phyloP scores from a whole-genome alignment of 306 rosid genomes.

The Potentilla sterilis region DNA sequence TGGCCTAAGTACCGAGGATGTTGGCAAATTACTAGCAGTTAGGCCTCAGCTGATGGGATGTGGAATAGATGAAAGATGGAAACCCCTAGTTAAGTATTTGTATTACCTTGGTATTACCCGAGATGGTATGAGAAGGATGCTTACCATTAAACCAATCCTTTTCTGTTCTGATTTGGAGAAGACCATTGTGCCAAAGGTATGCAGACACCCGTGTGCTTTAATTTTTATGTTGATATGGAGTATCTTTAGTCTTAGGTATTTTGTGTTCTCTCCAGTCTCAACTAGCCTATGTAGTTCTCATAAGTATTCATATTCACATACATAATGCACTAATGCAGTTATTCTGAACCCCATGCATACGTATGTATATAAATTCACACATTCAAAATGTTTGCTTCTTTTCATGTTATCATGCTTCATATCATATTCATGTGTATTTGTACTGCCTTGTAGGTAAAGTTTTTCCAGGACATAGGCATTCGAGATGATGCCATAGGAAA shows the following conservation, averaged over 20 bases:
- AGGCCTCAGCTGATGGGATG: constrained; percentile 86
- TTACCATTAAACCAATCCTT: constrained; percentile 73
- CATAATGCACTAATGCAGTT: not conserved
- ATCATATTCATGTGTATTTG: constrained; percentile 21
- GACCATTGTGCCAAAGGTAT: constrained; percentile 85
- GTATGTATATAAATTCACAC: not conserved
- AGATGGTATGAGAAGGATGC: constrained; percentile 94
- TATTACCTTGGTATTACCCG: constrained; percentile 74
- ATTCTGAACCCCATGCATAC: not conserved
- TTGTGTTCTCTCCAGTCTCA: not conserved
- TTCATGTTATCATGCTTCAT: constrained; percentile 14
- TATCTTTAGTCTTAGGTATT: constrained; percentile 16
- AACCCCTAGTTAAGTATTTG: constrained; percentile 82
- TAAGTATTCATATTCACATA: not conserved
- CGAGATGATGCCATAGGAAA: constrained; percentile 76
- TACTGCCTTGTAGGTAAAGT: constrained; percentile 54
- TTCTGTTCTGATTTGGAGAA: constrained; percentile 73
- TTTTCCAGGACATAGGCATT: constrained; percentile 77
- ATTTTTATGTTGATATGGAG: not conserved
- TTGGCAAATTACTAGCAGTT: constrained; percentile 79
- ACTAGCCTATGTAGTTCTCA: constrained; percentile 10
- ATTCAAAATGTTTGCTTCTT: not conserved
- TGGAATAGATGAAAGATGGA: constrained; percentile 87
- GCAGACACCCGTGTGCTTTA: constrained; percentile 18
- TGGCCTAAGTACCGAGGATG: constrained; percentile 66